Percentiles rank a stretch among this genome's conserved stretches.
These are phyloP conservation scores for Erigeron philadelphicus DNA, from an alignment of 140 eudicot species.

Conservation along the genomic window DNA sequence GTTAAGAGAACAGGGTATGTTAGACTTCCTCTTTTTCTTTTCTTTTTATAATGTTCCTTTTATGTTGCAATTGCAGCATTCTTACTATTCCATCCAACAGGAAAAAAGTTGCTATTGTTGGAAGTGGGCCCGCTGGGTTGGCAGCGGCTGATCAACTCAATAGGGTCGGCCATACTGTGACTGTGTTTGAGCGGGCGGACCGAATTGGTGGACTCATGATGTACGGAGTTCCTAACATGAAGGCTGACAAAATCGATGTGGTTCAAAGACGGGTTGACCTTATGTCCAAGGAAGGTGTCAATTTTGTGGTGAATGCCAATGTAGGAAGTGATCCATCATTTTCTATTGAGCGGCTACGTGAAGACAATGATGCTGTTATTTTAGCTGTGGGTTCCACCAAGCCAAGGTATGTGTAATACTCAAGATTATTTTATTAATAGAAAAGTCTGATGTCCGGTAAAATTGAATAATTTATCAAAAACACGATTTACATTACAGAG, in stretches of 20 bases:
- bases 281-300: constrained; percentile 85
- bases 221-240: constrained; percentile 99
- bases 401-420: constrained; percentile 57
- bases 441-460: no score
- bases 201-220: constrained; percentile 99
- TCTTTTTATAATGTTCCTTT: neutral
- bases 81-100: constrained; percentile 35
- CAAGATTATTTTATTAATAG: neutral
- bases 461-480: neutral
- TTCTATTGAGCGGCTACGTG: constrained; percentile 64
- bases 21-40: neutral
- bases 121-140: constrained; percentile 97
- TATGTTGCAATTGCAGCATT: neutral
- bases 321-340: constrained; percentile 71
- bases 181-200: constrained; percentile 93
- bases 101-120: constrained; percentile 86
- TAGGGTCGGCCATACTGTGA: constrained; percentile 73
- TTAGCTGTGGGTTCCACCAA: constrained; percentile 91
- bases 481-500: constrained; percentile 46
- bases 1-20: constrained; percentile 72
- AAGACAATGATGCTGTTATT: constrained; percentile 76
- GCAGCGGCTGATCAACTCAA: constrained; percentile 99
- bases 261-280: constrained; percentile 91
- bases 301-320: constrained; percentile 77
- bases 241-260: constrained; percentile 74